Conservation (phyloP, 1,284 basidiomycete species). For the Cerioporus squamosus region DNA sequence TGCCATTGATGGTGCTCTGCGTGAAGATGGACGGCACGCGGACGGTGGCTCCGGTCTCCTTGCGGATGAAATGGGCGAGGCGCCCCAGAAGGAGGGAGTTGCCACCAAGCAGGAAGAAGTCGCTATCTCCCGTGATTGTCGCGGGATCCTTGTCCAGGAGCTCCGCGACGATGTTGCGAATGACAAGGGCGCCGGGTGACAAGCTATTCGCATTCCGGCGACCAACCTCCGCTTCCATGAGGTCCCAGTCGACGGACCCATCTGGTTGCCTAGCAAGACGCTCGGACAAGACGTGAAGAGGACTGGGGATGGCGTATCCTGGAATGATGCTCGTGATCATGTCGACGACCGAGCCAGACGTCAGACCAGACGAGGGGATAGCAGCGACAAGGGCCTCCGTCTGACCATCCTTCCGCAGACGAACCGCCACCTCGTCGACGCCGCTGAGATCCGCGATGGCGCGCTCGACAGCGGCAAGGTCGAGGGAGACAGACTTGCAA, state of each 20-base stretch:
- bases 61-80: conserved; percentile 45
- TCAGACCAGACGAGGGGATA: conserved; percentile 18
- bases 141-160: conserved; percentile 41
- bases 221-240: conserved; percentile 39
- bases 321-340: conserved; percentile 25
- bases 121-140: conserved; percentile 41
- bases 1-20: conserved; percentile 46
- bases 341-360: conserved; percentile 24
- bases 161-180: conserved; percentile 47
- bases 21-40: conserved; percentile 45
- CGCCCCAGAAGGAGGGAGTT: conserved; percentile 50
- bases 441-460: conserved; percentile 49
- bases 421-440: conserved; percentile 53
- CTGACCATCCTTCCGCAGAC: conserved; percentile 36
- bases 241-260: conserved; percentile 39
- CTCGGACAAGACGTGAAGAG: conserved; percentile 33
- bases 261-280: conserved; percentile 12
- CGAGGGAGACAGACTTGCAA: conserved; percentile 38
- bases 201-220: conserved; percentile 34
- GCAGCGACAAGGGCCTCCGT: conserved; percentile 41
- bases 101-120: conserved; percentile 51
- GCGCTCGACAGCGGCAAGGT: conserved; percentile 42
- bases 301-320: conserved; percentile 44
- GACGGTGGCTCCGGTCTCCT: conserved; percentile 42
- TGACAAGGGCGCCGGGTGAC: conserved; percentile 38